A percentile compares a stretch with the other conserved stretches of the same genome.
Conservation (phyloP, 192 early-diverging fungal genomes). For the Phycomyces nitens region DNA sequence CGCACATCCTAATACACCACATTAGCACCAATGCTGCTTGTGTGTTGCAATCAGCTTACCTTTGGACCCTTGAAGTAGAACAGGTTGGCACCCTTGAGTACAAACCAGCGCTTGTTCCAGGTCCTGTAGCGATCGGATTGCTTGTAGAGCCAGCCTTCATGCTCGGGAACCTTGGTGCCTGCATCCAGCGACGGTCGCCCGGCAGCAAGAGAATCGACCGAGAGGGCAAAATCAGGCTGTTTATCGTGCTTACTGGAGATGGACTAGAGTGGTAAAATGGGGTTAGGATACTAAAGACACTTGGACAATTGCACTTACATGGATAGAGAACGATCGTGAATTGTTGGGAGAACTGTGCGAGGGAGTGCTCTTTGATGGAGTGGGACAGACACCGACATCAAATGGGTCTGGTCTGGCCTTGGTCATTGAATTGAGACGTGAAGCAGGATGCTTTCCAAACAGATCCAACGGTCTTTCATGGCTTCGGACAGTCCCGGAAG, state of each 20-base stretch:
- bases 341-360: too few relatives aligned
- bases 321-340: background rate
- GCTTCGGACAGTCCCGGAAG: background rate
- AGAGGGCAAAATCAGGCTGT: background rate
- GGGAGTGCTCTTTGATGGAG: too few relatives aligned
- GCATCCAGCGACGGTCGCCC: slow-evolving; percentile 10
- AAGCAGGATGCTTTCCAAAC: background rate
- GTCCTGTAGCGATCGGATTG: slow-evolving; percentile 55
- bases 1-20: slow-evolving; percentile 25
- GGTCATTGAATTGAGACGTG: background rate
- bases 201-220: background rate
- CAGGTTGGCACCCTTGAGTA: slow-evolving; percentile 53
- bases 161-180: slow-evolving; percentile 41
- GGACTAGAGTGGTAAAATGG: too few relatives aligned
- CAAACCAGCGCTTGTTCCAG: slow-evolving; percentile 62
- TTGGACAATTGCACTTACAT: too few relatives aligned
- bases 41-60: slow-evolving; percentile 15
- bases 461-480: background rate
- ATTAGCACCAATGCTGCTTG: background rate
- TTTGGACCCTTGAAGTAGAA: slow-evolving; percentile 59
- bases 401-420: background rate
- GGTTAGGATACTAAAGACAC: too few relatives aligned
- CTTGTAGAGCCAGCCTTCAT: slow-evolving; percentile 60
- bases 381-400: background rate
- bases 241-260: too few relatives aligned